Evolutionary conservation across 2,329 filamentous ascomycete species (phyloP).

Genomic region (Juglanconis oblonga): DNA sequence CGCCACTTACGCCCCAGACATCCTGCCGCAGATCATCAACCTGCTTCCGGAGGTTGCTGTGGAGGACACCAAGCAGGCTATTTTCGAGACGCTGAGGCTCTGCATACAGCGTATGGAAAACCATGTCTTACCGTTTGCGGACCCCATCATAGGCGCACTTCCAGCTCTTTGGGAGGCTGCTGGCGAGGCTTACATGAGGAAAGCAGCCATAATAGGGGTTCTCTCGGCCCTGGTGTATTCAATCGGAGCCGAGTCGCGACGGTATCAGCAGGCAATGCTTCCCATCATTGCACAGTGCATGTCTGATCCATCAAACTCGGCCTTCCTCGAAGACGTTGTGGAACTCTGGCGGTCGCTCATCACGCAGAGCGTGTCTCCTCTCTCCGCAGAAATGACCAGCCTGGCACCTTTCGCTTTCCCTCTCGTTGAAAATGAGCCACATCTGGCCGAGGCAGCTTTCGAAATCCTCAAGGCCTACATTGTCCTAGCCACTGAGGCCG

Average conservation of each 20-base stretch:
- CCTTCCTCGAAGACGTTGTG: constrained; percentile 87
- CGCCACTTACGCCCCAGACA: constrained; percentile 70
- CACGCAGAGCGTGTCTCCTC: constrained; percentile 60
- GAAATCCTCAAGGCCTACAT: constrained; percentile 69
- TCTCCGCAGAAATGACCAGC: constrained; percentile 58
- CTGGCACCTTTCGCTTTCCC: constrained; percentile 63
- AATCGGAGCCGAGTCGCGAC: constrained; percentile 73
- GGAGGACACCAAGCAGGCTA: constrained; percentile 85
- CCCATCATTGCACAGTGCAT: constrained; percentile 60
- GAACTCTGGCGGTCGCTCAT: constrained; percentile 83
- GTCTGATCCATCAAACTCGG: constrained; percentile 47
- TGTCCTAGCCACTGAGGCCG: constrained; percentile 64
- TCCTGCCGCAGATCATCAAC: constrained; percentile 69
- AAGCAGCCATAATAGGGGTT: constrained; percentile 86
- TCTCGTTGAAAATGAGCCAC: constrained; percentile 63
- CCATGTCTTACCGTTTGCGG: constrained; percentile 65
- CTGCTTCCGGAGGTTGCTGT: constrained; percentile 78
- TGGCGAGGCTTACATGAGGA: constrained; percentile 80
- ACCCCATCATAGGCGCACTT: constrained; percentile 76
- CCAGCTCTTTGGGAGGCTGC: constrained; percentile 83
- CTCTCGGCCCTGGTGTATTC: constrained; percentile 81
- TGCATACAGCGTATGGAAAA: constrained; percentile 80
- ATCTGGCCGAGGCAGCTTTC: constrained; percentile 60
- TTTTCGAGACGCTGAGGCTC: constrained; percentile 81
- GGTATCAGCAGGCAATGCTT: constrained; percentile 76